phyloP scores from a whole-genome alignment of 176 grass and related monocot species.

The Oryza longistaminata region DNA sequence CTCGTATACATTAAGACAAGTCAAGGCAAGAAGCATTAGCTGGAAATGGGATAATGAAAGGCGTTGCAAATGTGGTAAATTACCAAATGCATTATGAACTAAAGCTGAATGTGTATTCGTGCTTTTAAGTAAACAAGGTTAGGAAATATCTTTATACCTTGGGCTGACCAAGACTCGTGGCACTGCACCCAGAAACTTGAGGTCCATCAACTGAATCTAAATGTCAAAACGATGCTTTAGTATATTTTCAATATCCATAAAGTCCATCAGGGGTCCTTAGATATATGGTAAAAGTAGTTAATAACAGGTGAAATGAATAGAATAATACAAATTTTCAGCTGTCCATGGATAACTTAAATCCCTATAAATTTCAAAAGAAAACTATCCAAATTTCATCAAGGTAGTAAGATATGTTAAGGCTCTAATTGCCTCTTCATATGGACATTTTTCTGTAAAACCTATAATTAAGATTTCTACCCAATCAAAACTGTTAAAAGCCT shows the following conservation, averaged over 20 bases:
- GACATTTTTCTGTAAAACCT: neutral
- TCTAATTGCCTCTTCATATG: neutral
- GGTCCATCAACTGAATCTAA: conserved; percentile 33
- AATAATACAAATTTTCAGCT: neutral
- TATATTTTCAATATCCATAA: conserved; percentile 26
- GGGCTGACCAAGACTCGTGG: conserved; percentile 40
- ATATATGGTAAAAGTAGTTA: conserved; percentile 1
- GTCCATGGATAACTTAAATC: neutral
- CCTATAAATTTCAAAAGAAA: neutral
- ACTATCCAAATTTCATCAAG: neutral
- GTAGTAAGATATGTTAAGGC: too few relatives aligned
- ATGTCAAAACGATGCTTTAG: neutral
- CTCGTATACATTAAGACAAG: conserved; percentile 40
- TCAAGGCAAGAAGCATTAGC: conserved; percentile 31
- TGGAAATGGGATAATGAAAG: neutral
- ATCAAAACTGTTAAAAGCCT: neutral
- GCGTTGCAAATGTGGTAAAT: neutral
- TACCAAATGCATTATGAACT: neutral
- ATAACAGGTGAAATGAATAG: neutral
- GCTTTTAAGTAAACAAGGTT: conserved; percentile 27
- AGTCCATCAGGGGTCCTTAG: conserved; percentile 8
- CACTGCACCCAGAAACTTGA: conserved; percentile 34
- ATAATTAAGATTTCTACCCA: conserved; percentile 2
- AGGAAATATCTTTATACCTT: conserved; percentile 42
- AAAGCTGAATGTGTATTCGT: neutral